A percentile compares a stretch with the other conserved stretches of the same genome.
Conservation (phyloP, 1,139 yeast genomes). For the Lodderomyces parapsilosis region DNA sequence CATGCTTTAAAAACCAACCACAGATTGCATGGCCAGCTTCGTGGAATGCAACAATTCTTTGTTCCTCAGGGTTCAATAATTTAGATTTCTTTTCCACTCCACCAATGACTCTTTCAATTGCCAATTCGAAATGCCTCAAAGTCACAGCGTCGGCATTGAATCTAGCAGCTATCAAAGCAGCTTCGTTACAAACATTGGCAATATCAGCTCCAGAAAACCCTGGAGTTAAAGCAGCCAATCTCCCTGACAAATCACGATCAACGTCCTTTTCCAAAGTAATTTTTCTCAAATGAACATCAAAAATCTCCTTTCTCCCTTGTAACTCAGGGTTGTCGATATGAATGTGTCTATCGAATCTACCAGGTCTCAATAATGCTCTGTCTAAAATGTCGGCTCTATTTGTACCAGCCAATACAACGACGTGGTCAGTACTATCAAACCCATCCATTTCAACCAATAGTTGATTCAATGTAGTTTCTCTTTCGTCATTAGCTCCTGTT, state of each 20-base stretch:
- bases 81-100: conserved; percentile 91
- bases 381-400: conserved; percentile 93
- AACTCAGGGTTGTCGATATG: conserved; percentile 89
- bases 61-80: conserved; percentile 79
- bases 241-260: conserved; percentile 62
- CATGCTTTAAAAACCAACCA: conserved; percentile 89
- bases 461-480: conserved; percentile 95
- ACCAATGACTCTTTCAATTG: conserved; percentile 95
- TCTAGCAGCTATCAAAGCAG: conserved; percentile 95
- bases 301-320: conserved; percentile 90
- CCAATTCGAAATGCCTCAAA: conserved; percentile 84
- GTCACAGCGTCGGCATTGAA: conserved; percentile 66
- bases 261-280: conserved; percentile 50
- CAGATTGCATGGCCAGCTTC: conserved; percentile 99
- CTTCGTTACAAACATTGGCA: conserved; percentile 95
- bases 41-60: conserved; percentile 89
- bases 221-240: conserved; percentile 92
- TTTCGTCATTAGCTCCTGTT: conserved; percentile 90
- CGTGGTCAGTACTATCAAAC: conserved; percentile 84
- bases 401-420: conserved; percentile 96
- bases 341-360: conserved; percentile 94
- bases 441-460: conserved; percentile 98
- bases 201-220: conserved; percentile 98
- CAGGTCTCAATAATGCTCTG: conserved; percentile 91
- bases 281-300: conserved; percentile 76